Evolutionary conservation across 2,329 filamentous ascomycete genomes (phyloP).

Genomic region (Seiridium unicorne): DNA sequence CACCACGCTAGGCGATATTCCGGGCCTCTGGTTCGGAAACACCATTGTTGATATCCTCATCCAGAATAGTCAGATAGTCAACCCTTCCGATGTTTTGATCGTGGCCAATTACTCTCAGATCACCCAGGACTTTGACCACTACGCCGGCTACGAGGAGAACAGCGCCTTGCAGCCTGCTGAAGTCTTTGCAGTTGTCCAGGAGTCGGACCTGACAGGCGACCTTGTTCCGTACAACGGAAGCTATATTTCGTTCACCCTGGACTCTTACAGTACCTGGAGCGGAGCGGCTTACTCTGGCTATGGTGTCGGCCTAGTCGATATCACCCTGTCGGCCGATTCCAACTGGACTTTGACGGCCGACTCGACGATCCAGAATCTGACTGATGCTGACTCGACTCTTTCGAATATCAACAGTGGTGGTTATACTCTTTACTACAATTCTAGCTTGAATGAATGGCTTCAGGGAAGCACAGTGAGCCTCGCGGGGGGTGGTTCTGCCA

Average conservation of each 20-base stretch:
- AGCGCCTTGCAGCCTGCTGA: constrained; percentile 3
- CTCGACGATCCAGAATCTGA: constrained; percentile 3
- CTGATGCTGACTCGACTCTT: neutral
- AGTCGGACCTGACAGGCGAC: neutral
- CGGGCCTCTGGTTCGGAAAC: constrained; percentile 5
- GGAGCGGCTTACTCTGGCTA: neutral
- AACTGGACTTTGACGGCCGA: constrained; percentile 4
- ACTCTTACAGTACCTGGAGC: neutral
- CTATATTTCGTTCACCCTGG: neutral
- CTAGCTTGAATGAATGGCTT: constrained; percentile 2
- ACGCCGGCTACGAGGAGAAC: constrained; percentile 3
- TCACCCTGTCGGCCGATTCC: neutral
- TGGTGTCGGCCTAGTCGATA: constrained; percentile 3
- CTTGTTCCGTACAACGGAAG: constrained; percentile 4
- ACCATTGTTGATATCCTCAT: constrained; percentile 4
- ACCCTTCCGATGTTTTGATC: neutral
- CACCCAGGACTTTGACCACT: constrained; percentile 3
- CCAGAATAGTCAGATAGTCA: neutral
- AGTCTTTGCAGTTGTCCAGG: neutral
- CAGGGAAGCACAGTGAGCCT: neutral
- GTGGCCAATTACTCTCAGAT: constrained; percentile 5
- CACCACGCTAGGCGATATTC: constrained; percentile 4
- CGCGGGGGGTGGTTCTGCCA: constrained; percentile 1
- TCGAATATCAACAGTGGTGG: constrained; percentile 3
- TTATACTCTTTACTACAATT: constrained; percentile 3